A percentile compares a stretch with the other conserved stretches of the same genome.
These are phyloP conservation scores for Stephania cephalantha DNA, from an alignment of 164 flowering plant genomes.

Conservation along the genomic window DNA sequence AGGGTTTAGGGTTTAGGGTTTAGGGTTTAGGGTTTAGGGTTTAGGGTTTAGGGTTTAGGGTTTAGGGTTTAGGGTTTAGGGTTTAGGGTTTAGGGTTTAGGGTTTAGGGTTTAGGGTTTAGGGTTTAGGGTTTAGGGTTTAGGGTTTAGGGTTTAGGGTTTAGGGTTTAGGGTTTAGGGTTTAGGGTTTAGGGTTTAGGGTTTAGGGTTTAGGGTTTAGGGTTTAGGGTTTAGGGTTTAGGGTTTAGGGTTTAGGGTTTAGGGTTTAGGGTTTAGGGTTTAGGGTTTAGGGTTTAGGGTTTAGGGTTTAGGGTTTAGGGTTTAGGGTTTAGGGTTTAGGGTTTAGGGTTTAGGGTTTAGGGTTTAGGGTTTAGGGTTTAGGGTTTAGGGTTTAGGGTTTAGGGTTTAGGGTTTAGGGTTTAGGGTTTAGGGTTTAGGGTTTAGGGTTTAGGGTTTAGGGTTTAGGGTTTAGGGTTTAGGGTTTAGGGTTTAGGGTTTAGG, in stretches of 20 bases:
- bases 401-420: conserved; percentile 11
- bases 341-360: conserved; percentile 7
- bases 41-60: conserved; percentile 21
- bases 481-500: conserved; percentile 13
- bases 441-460: conserved; percentile 13
- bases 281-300: conserved; percentile 7
- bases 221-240: conserved; percentile 16
- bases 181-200: conserved; percentile 19
- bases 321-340: conserved; percentile 6
- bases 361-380: conserved; percentile 14
- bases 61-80: conserved; percentile 13
- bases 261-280: conserved; percentile 12
- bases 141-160: conserved; percentile 10
- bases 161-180: conserved; percentile 20
- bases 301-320: background rate
- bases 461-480: conserved; percentile 12
- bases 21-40: conserved; percentile 18
- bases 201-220: conserved; percentile 17
- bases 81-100: conserved; percentile 16
- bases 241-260: conserved; percentile 15
- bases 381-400: conserved; percentile 9
- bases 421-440: conserved; percentile 10
- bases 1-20: conserved; percentile 15
- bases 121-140: conserved; percentile 18
- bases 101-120: conserved; percentile 15